A percentile compares a stretch with the other conserved stretches of the same genome.
Conservation (phyloP, 202 grass and related monocot genomes). For the Panicum virgatum region DNA sequence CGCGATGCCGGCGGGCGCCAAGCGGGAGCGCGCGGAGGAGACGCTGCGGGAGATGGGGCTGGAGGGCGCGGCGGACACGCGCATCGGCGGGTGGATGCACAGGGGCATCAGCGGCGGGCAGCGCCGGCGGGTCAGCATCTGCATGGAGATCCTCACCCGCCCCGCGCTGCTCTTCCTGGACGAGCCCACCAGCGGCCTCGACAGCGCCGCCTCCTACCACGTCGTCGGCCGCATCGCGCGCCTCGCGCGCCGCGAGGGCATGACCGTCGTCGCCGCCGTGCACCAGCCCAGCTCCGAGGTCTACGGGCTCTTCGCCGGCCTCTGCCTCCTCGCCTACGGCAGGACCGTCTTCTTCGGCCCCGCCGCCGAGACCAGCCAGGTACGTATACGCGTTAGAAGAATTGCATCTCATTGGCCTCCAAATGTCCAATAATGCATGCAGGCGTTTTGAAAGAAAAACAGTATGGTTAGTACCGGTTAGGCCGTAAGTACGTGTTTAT, state of each 20-base stretch:
- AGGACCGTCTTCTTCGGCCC: conserved; percentile 78
- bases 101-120: conserved; percentile 83
- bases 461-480: background rate
- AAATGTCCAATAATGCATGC: background rate
- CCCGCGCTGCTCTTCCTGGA: conserved; percentile 81
- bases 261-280: conserved; percentile 77
- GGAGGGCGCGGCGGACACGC: conserved; percentile 54
- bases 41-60: conserved; percentile 81
- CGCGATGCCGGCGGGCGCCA: conserved; percentile 45
- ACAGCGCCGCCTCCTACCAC: conserved; percentile 79
- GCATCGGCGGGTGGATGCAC: conserved; percentile 77
- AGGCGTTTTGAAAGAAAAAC: background rate
- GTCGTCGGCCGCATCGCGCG: conserved; percentile 70
- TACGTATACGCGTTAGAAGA: background rate
- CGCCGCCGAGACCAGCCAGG: conserved; percentile 61
- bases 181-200: conserved; percentile 89
- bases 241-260: conserved; percentile 62
- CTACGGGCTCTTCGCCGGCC: conserved; percentile 57
- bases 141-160: conserved; percentile 77
- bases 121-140: conserved; percentile 68
- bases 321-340: conserved; percentile 82
- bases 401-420: background rate
- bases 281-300: conserved; percentile 90
- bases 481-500: background rate
- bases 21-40: conserved; percentile 71